Conservation (phyloP, 1,284 basidiomycete genomes). For the Leccinum huronense region DNA sequence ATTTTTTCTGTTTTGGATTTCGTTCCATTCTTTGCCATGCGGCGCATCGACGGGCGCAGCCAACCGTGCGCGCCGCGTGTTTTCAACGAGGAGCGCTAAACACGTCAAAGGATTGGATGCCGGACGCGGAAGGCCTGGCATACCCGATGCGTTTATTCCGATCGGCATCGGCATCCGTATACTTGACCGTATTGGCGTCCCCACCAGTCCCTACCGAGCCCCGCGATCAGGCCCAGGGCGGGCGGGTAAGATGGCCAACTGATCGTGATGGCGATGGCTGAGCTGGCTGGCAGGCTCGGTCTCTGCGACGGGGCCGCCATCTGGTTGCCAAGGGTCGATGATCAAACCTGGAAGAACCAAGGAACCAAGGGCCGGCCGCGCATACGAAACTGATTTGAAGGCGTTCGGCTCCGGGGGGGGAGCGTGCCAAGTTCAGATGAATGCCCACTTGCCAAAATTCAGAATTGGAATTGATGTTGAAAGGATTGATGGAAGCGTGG, state of each 20-base stretch:
- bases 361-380: not conserved
- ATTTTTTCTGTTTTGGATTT: not conserved
- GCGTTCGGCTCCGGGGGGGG: not conserved
- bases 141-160: not conserved
- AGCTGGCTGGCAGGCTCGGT: not conserved
- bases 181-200: not conserved
- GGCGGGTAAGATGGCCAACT: not conserved
- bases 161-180: not conserved
- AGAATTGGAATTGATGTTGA: not conserved
- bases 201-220: not conserved
- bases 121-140: not conserved
- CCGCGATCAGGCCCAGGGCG: not conserved
- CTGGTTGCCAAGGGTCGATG: not conserved
- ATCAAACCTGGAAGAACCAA: not conserved
- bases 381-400: not conserved
- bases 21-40: not conserved
- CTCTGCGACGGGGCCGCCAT: not conserved
- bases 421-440: not conserved
- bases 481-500: not conserved
- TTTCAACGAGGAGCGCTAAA: conserved; percentile 24
- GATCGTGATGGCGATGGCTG: not conserved
- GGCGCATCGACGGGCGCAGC: conserved; percentile 9
- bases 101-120: not conserved
- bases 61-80: conserved; percentile 19
- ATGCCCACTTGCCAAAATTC: not conserved